phyloP scores from a whole-genome alignment of 192 early-diverging fungal genomes.

The Rhizophagus sp. region DNA sequence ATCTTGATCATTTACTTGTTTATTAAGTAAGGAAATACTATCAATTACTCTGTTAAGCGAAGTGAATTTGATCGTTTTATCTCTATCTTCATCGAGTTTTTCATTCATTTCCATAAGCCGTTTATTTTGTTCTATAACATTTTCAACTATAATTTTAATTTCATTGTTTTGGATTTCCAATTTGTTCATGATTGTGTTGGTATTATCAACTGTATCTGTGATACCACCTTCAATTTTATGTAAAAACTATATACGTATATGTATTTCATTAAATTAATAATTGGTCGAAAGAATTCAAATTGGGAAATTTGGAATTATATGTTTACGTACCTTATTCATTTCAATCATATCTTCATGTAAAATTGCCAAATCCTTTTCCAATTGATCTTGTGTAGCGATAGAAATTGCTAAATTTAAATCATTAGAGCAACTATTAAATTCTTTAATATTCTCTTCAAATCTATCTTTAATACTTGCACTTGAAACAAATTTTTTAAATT shows the following conservation, averaged over 20 bases:
- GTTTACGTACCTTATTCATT: neutral
- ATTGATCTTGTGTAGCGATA: slow-evolving; percentile 10
- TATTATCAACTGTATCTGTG: neutral
- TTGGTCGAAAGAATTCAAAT: neutral
- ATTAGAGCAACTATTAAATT: neutral
- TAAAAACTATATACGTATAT: neutral
- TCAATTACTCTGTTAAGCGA: neutral
- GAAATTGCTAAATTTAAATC: slow-evolving; percentile 6
- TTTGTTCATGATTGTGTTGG: neutral
- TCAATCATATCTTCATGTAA: neutral
- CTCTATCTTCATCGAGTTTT: neutral
- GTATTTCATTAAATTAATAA: neutral
- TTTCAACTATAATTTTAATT: neutral
- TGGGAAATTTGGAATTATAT: neutral
- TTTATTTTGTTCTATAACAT: neutral
- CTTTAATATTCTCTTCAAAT: neutral
- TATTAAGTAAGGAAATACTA: neutral
- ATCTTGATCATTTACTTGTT: neutral
- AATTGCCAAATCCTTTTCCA: neutral
- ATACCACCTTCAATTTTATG: neutral
- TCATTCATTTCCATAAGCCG: neutral
- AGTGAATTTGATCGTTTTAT: neutral
- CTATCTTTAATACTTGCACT: neutral
- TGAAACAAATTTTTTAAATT: slow-evolving; percentile 11
- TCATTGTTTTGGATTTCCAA: neutral